Percentiles rank a stretch among this genome's conserved stretches.
phyloP scores from a whole-genome alignment of 345 rosid genomes.

The Citrus maxima region DNA sequence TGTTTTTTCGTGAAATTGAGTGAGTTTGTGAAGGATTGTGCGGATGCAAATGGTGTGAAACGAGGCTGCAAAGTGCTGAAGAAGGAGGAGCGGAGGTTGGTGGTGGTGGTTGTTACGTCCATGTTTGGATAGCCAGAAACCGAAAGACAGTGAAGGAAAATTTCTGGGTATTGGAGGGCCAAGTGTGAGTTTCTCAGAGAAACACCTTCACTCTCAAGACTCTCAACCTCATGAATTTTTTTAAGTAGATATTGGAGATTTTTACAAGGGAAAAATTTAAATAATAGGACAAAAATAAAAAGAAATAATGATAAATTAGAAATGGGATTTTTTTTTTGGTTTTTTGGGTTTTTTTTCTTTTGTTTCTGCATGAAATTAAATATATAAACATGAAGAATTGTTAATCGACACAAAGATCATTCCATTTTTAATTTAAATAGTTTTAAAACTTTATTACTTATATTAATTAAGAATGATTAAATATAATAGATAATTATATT shows the following conservation, averaged over 20 bases:
- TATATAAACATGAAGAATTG: neutral
- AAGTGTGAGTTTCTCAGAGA: constrained; percentile 17
- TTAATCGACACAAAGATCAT: too few species aligned
- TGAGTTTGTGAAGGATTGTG: constrained; percentile 14
- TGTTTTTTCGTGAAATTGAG: constrained; percentile 30
- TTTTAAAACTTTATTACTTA: too few species aligned
- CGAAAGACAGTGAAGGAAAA: neutral
- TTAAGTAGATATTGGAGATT: constrained; percentile 6
- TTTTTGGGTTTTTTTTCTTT: neutral
- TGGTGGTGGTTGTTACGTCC: constrained; percentile 52
- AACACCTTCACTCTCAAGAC: neutral
- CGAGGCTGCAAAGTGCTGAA: constrained; percentile 40
- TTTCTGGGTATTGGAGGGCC: neutral
- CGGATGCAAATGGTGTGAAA: constrained; percentile 17
- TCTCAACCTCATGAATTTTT: neutral
- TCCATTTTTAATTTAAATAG: too few species aligned
- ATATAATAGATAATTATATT: too few species aligned
- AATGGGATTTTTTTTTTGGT: neutral
- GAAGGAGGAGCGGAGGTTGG: constrained; percentile 61
- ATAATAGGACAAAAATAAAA: neutral
- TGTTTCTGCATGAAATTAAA: neutral
- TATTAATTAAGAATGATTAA: too few species aligned
- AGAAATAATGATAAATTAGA: neutral
- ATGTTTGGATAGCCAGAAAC: constrained; percentile 30
- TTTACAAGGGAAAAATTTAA: neutral